Evolutionary conservation across 495 filamentous ascomycete species (phyloP).

Genomic region (Chaetomium tenue): DNA sequence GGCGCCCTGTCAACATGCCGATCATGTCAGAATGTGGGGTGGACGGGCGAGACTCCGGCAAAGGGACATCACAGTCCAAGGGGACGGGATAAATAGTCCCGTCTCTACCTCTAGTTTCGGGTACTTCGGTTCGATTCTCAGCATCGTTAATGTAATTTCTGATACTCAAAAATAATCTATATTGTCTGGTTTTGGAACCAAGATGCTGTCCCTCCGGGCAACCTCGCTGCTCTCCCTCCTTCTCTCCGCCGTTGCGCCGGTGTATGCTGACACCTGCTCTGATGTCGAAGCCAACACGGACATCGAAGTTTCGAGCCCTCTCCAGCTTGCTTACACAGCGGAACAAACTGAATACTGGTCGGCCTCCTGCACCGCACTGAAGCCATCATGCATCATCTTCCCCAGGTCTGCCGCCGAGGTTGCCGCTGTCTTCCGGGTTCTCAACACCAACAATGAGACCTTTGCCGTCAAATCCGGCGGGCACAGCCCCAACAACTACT

Average conservation of each 20-base stretch:
- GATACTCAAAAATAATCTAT: no score
- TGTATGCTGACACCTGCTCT: constrained; percentile 38
- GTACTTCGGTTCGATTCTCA: no score
- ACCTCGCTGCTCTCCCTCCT: constrained; percentile 4
- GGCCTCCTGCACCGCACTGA: constrained; percentile 42
- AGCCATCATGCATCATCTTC: constrained; percentile 49
- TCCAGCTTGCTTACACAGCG: constrained; percentile 33
- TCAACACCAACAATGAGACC: constrained; percentile 40
- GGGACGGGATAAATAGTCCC: neutral
- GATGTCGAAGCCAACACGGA: constrained; percentile 32
- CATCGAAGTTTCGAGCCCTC: constrained; percentile 36
- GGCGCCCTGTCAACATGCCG: constrained; percentile 2
- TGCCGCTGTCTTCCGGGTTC: constrained; percentile 36
- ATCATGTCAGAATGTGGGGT: neutral
- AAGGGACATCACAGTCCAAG: neutral
- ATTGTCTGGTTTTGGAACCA: neutral
- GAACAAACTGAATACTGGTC: constrained; percentile 53
- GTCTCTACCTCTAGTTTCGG: no score
- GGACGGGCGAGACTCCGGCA: neutral
- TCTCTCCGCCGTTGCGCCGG: neutral
- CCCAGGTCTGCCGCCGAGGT: constrained; percentile 43
- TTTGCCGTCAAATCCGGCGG: constrained; percentile 55
- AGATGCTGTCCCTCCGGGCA: constrained; percentile 4
- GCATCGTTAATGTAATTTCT: no score
- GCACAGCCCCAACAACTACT: constrained; percentile 52